Evolutionary conservation across 306 rosid species (phyloP).

Genomic region (Coriaria nepalensis): DNA sequence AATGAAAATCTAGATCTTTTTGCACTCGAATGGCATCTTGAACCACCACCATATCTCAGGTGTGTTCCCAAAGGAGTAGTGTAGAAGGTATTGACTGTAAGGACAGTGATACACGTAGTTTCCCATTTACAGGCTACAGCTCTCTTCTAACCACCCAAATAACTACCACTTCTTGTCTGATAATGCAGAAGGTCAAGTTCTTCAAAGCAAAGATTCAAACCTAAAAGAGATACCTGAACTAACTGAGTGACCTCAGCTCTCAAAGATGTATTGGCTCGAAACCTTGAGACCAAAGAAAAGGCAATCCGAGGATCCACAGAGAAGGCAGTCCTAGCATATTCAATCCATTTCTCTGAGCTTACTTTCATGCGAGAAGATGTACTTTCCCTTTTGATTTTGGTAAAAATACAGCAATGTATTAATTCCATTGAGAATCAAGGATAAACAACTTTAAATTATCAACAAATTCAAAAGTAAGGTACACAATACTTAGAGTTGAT

Average conservation of each 20-base stretch:
- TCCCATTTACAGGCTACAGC: slow-evolving; percentile 1
- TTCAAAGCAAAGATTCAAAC: not conserved
- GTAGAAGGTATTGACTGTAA: not conserved
- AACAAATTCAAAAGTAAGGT: not conserved
- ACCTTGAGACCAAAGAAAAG: slow-evolving; percentile 68
- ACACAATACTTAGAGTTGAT: slow-evolving; percentile 61
- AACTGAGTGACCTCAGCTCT: slow-evolving; percentile 80
- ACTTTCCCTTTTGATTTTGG: slow-evolving; percentile 34
- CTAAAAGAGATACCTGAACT: slow-evolving; percentile 52
- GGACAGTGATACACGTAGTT: not conserved
- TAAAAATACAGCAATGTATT: no score
- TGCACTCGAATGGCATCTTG: no score
- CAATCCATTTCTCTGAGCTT: slow-evolving; percentile 86
- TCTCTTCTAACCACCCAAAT: slow-evolving; percentile 4
- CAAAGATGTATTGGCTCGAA: slow-evolving; percentile 62
- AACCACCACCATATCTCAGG: no score
- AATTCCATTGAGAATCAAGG: no score
- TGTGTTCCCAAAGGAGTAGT: no score
- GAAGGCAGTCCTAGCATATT: slow-evolving; percentile 80
- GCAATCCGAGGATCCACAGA: slow-evolving; percentile 89
- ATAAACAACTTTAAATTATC: not conserved
- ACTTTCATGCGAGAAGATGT: slow-evolving; percentile 47
- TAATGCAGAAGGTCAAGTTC: slow-evolving; percentile 3
- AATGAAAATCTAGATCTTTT: no score
- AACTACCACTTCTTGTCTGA: slow-evolving; percentile 8